phyloP scores from a whole-genome alignment of 2,329 filamentous ascomycete genomes.

The Fusarium verrucosum region DNA sequence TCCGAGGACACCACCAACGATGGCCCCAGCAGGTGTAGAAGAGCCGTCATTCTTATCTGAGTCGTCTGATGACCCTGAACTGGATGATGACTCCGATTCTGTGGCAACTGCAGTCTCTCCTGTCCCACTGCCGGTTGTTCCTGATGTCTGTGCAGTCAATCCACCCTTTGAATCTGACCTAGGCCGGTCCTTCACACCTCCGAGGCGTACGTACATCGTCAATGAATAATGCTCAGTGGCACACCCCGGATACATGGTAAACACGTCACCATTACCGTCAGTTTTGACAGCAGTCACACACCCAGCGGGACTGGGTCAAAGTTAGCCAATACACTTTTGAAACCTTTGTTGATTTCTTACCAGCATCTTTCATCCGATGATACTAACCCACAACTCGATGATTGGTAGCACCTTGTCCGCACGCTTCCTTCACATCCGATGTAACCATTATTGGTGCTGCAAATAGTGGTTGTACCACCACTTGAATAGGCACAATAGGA shows the following conservation, averaged over 20 bases:
- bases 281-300: background rate
- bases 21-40: background rate
- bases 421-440: background rate
- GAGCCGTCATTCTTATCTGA: background rate
- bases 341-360: accelerated
- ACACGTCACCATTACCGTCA: background rate
- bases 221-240: background rate
- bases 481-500: background rate
- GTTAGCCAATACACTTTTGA: background rate
- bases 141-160: background rate
- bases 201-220: background rate
- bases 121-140: background rate
- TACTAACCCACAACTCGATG: background rate
- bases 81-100: background rate
- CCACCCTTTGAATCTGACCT: background rate
- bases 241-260: background rate
- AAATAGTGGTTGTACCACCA: background rate
- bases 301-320: background rate
- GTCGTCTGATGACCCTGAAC: background rate
- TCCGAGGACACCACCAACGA: background rate
- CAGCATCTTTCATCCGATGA: background rate
- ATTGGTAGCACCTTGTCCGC: background rate
- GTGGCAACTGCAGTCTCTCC: background rate
- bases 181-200: background rate
- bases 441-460: background rate